Evolutionary conservation across 805 yeast species (phyloP).

Genomic region (Scheffersomyces lignosus): DNA sequence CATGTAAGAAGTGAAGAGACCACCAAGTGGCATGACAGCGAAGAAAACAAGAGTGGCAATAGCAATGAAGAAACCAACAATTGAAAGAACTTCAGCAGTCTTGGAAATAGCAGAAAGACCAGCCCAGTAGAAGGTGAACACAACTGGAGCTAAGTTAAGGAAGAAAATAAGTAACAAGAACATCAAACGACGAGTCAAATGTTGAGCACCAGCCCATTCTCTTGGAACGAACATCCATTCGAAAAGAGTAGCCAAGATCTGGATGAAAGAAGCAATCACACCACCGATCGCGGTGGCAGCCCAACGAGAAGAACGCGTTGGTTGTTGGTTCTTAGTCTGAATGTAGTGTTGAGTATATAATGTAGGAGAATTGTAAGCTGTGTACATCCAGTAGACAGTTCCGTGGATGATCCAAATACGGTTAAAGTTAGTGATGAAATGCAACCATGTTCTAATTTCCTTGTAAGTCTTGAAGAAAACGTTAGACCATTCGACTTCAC

Average conservation of each 20-base stretch:
- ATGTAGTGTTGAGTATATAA: conserved; percentile 84
- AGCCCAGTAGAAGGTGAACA: conserved; percentile 82
- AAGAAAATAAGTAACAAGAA: conserved; percentile 66
- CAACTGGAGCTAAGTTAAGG: conserved; percentile 80
- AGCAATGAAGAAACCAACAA: conserved; percentile 88
- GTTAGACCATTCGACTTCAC: conserved; percentile 89
- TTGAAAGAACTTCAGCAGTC: conserved; percentile 75
- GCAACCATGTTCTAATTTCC: conserved; percentile 98
- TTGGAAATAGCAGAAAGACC: conserved; percentile 64
- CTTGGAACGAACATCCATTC: conserved; percentile 98
- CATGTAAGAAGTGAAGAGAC: conserved; percentile 89
- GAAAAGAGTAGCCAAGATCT: conserved; percentile 80
- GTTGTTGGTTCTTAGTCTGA: conserved; percentile 81
- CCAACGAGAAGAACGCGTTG: conserved; percentile 90
- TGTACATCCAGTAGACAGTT: conserved; percentile 90
- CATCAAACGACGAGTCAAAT: conserved; percentile 81
- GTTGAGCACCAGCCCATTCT: conserved; percentile 99
- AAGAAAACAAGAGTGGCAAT: conserved; percentile 81
- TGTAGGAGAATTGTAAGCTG: conserved; percentile 89
- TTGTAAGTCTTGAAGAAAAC: conserved; percentile 95
- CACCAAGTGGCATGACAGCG: conserved; percentile 95
- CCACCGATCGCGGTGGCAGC: conserved; percentile 94
- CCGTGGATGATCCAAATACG: conserved; percentile 97
- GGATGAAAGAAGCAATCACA: conserved; percentile 76
- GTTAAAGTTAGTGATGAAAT: conserved; percentile 89